These are phyloP conservation scores for Hordeum vulgare DNA, from an alignment of 176 grass and related monocot species.

Conservation along the genomic window MorexV3_pseudomolecules_assembly NC_058521.1:114268000-114268499, in stretches of 20 bases:
- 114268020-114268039: conserved; percentile 23
- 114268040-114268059: conserved; percentile 20
- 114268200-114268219: background rate
- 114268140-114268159: conserved; percentile 12
- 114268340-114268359: too few relatives aligned
- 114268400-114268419: background rate
- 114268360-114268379: background rate
- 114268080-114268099: conserved; percentile 23
- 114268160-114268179: background rate
- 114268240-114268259: background rate
- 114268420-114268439: background rate
- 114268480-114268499: too few relatives aligned
- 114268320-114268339: background rate
- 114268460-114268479: background rate
- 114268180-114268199: background rate
- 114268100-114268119: conserved; percentile 9
- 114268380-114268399: too few relatives aligned
- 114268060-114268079: conserved; percentile 33
- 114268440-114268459: background rate
- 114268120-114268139: conserved; percentile 47
- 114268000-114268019: conserved; percentile 33
- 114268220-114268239: background rate
- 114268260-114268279: background rate
- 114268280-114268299: background rate
- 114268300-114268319: background rate